phyloP scores from a whole-genome alignment of 495 filamentous ascomycete genomes.

The Lasiosphaeria hispida region DNA sequence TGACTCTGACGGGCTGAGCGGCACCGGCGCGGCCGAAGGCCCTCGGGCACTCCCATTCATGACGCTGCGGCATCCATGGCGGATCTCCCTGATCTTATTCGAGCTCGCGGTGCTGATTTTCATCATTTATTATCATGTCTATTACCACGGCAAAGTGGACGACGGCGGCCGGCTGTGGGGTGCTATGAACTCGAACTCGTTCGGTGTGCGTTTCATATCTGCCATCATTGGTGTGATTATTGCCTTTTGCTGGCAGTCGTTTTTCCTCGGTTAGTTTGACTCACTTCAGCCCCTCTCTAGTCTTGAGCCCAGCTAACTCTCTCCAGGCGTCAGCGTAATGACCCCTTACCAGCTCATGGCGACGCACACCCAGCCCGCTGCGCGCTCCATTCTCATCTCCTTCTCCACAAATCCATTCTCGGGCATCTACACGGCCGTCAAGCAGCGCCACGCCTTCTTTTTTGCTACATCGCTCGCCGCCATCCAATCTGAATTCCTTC shows the following conservation, averaged over 20 bases:
- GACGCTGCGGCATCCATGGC: constrained; percentile 28
- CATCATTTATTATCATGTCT: constrained; percentile 34
- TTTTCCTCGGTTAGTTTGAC: constrained; percentile 30
- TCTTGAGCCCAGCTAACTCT: constrained; percentile 8
- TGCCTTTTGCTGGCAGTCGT: constrained; percentile 34
- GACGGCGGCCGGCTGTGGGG: constrained; percentile 27
- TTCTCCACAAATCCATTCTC: constrained; percentile 35
- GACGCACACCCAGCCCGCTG: constrained; percentile 18
- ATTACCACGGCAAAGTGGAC: constrained; percentile 27
- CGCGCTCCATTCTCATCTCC: constrained; percentile 27
- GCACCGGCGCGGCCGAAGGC: not conserved
- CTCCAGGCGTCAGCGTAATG: constrained; percentile 32
- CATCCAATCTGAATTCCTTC: constrained; percentile 33
- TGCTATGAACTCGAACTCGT: constrained; percentile 31
- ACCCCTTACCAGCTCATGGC: constrained; percentile 30
- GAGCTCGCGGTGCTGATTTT: constrained; percentile 29
- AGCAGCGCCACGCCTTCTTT: constrained; percentile 25
- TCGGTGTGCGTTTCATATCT: constrained; percentile 37
- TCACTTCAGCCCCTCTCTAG: not conserved
- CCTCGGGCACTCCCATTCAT: constrained; percentile 25
- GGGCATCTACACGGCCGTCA: constrained; percentile 26
- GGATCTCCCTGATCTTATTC: constrained; percentile 25
- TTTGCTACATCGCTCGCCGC: constrained; percentile 23
- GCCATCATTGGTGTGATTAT: constrained; percentile 33
- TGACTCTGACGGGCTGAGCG: constrained; percentile 7